Percentiles rank a stretch among this genome's conserved stretches.
These are phyloP conservation scores for Abrus pulchellus DNA, from an alignment of 306 rosid genomes.

Conservation along the genomic window DNA sequence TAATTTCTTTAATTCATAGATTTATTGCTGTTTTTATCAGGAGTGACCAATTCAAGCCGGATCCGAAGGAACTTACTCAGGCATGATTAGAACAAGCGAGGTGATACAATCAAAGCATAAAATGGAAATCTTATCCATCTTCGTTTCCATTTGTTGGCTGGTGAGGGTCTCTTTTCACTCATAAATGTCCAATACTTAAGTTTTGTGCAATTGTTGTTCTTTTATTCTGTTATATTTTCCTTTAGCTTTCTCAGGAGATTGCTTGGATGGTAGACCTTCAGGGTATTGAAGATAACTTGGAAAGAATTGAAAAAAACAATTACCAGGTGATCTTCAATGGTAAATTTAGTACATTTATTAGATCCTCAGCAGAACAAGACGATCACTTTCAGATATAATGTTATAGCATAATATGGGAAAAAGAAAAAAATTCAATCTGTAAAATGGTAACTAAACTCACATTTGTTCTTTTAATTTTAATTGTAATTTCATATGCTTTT, in stretches of 20 bases:
- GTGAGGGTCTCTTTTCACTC: slow-evolving; percentile 16
- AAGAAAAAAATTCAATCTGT: slow-evolving; percentile 18
- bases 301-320: slow-evolving; percentile 32
- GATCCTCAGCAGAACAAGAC: slow-evolving; percentile 28
- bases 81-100: slow-evolving; percentile 21
- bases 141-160: slow-evolving; percentile 16
- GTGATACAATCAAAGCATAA: slow-evolving; percentile 35
- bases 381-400: slow-evolving; percentile 35
- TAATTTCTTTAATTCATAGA: not conserved
- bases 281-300: slow-evolving; percentile 20
- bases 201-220: slow-evolving; percentile 2
- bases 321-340: not conserved
- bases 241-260: slow-evolving; percentile 29
- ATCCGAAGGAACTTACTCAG: not conserved
- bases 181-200: not conserved
- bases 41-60: slow-evolving; percentile 27
- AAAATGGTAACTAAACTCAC: slow-evolving; percentile 18
- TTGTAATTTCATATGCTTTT: slow-evolving; percentile 2
- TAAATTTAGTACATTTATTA: slow-evolving; percentile 16
- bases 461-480: slow-evolving; percentile 24
- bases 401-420: slow-evolving; percentile 2
- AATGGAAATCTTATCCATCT: slow-evolving; percentile 12
- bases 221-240: slow-evolving; percentile 1
- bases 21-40: slow-evolving; percentile 5
- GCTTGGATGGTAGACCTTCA: slow-evolving; percentile 11